These are phyloP conservation scores for Spinacia oleracea DNA, from an alignment of 179 eudicot species.

Conservation along the genomic window DNA sequence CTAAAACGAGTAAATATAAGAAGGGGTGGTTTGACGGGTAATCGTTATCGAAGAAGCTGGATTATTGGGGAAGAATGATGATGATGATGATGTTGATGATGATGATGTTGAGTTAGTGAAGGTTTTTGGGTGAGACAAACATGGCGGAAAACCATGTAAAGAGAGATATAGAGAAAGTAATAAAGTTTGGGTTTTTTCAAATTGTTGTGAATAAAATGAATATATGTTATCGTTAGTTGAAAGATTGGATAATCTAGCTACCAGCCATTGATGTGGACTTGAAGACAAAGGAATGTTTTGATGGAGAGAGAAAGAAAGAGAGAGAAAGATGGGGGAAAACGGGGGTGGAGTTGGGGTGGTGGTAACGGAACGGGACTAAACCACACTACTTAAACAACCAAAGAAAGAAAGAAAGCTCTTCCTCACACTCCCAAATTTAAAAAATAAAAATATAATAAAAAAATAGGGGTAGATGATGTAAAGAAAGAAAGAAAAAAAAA, in stretches of 20 bases:
- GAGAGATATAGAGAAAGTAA: not conserved
- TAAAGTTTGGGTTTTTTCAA: too few relatives aligned
- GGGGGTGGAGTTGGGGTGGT: conserved; percentile 28
- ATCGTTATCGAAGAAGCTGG: conserved; percentile 23
- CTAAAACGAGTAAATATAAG: conserved; percentile 10
- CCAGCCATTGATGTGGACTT: conserved; percentile 37
- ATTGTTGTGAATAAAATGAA: not conserved
- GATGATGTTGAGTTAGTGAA: not conserved
- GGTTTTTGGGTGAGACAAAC: conserved; percentile 4
- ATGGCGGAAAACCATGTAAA: not conserved
- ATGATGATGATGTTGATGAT: too few relatives aligned
- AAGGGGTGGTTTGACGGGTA: not conserved
- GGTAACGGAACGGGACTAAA: conserved; percentile 38
- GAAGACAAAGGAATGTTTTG: conserved; percentile 28
- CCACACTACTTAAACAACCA: conserved; percentile 33
- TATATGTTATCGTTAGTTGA: conserved; percentile 6
- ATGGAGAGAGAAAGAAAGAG: not conserved
- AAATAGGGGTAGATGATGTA: too few relatives aligned
- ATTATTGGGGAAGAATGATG: conserved; percentile 22
- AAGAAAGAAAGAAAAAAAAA: too few relatives aligned
- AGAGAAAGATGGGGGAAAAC: conserved; percentile 17
- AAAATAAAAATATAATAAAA: too few relatives aligned
- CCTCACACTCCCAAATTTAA: not conserved
- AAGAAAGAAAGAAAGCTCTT: conserved; percentile 4
- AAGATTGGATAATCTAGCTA: conserved; percentile 9